Evolutionary conservation across 2,329 filamentous ascomycete genomes (phyloP).

Genomic region (Ophiostoma ips): DNA sequence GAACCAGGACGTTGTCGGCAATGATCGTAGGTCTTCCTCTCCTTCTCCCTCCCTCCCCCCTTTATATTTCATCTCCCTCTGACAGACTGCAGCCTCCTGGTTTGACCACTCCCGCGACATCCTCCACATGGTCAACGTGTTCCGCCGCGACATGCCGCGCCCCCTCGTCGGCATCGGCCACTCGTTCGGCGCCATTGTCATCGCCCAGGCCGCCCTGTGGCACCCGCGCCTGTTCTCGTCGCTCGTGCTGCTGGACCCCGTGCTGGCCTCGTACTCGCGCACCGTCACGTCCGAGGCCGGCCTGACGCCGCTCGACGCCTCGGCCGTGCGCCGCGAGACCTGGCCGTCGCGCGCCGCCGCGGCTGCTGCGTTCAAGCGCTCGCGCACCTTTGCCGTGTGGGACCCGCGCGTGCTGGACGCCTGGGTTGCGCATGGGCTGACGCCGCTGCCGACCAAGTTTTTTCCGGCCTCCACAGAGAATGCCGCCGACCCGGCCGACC

Average conservation of each 20-base stretch:
- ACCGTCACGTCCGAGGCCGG: conserved; percentile 19
- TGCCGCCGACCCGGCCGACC: conserved; percentile 20
- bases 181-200: conserved; percentile 68
- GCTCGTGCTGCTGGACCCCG: conserved; percentile 71
- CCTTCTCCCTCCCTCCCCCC: background rate
- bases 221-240: conserved; percentile 69
- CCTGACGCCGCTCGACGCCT: conserved; percentile 40
- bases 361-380: conserved; percentile 48
- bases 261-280: conserved; percentile 45
- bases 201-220: conserved; percentile 57
- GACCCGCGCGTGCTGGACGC: conserved; percentile 63
- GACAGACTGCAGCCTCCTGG: conserved; percentile 52
- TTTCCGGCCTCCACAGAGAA: conserved; percentile 27
- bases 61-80: no score
- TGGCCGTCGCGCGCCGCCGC: conserved; percentile 71
- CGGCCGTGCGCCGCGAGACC: conserved; percentile 57
- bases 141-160: conserved; percentile 64
- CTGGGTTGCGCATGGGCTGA: conserved; percentile 62
- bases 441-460: conserved; percentile 51
- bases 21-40: conserved; percentile 53
- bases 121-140: conserved; percentile 70
- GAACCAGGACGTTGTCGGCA: conserved; percentile 63
- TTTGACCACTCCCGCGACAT: conserved; percentile 75
- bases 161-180: conserved; percentile 79
- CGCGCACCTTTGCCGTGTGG: conserved; percentile 70